Percentiles rank a stretch among this genome's conserved stretches.
Conservation (phyloP, 768 basidiomycete species). For the Kondoa malvinella region DNA sequence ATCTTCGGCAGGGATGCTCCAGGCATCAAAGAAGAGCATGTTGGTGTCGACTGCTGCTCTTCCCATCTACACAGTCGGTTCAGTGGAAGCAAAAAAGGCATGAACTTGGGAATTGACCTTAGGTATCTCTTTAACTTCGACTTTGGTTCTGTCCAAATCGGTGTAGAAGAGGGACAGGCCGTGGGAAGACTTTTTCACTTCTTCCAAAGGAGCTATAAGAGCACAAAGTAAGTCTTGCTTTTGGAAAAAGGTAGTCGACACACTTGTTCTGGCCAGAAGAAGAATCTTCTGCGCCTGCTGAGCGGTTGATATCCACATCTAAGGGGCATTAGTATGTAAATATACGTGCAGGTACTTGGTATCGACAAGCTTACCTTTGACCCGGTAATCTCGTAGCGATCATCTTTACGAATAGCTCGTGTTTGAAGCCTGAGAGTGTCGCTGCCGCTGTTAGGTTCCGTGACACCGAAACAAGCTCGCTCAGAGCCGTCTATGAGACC, state of each 20-base stretch:
- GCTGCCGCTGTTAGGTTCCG: slow-evolving; percentile 23
- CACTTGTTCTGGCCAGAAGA: slow-evolving; percentile 21
- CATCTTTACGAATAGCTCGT: slow-evolving; percentile 16
- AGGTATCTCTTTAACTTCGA: background rate
- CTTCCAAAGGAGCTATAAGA: background rate
- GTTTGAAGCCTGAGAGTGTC: slow-evolving; percentile 23
- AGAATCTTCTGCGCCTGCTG: slow-evolving; percentile 21
- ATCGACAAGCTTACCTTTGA: slow-evolving; percentile 14
- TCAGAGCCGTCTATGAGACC: slow-evolving; percentile 19
- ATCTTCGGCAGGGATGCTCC: slow-evolving; percentile 16
- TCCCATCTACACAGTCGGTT: slow-evolving; percentile 24
- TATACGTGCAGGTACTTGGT: no score
- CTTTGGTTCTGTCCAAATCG: slow-evolving; percentile 10
- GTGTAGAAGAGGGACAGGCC: slow-evolving; percentile 22
- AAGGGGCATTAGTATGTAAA: background rate
- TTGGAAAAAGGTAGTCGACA: background rate
- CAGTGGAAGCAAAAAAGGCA: background rate
- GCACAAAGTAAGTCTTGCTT: no score
- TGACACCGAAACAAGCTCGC: slow-evolving; percentile 23
- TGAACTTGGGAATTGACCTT: background rate
- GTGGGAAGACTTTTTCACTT: slow-evolving; percentile 10
- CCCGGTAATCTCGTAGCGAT: slow-evolving; percentile 21
- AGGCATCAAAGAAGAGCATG: slow-evolving; percentile 23
- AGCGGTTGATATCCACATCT: slow-evolving; percentile 17
- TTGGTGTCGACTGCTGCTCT: slow-evolving; percentile 24